Evolutionary conservation across 371 early-diverging fungal species (phyloP).

Genomic region (Mortierella sp.): DNA sequence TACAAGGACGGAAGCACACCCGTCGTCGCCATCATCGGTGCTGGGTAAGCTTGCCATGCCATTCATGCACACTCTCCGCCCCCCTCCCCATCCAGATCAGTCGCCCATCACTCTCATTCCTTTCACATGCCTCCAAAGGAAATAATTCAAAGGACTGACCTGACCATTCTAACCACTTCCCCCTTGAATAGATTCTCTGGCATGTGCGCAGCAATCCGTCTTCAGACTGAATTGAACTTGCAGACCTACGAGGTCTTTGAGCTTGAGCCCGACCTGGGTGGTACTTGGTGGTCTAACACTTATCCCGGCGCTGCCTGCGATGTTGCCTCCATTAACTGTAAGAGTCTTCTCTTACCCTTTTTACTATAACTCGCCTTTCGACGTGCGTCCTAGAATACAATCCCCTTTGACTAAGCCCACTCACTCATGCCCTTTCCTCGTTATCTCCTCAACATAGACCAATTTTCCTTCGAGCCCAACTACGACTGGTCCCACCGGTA

Average conservation of each 20-base stretch:
- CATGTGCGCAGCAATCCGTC: constrained; percentile 68
- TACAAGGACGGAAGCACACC: constrained; percentile 54
- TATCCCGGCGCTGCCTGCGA: constrained; percentile 79
- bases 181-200: constrained; percentile 68
- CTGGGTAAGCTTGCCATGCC: constrained; percentile 31
- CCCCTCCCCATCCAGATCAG: neutral
- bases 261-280: constrained; percentile 67
- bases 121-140: neutral
- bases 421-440: neutral
- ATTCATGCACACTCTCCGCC: neutral
- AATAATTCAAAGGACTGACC: neutral
- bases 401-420: neutral
- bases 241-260: constrained; percentile 68
- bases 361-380: constrained; percentile 59
- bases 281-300: constrained; percentile 74
- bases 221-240: constrained; percentile 65
- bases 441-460: neutral
- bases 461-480: constrained; percentile 50
- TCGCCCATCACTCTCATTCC: neutral
- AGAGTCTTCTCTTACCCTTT: constrained; percentile 52
- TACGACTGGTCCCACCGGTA: constrained; percentile 65
- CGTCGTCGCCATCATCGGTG: constrained; percentile 55
- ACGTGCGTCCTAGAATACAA: neutral
- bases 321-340: constrained; percentile 70
- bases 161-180: neutral